Evolutionary conservation across 2,329 filamentous ascomycete species (phyloP).

Genomic region (Botrytis galanthina): DNA sequence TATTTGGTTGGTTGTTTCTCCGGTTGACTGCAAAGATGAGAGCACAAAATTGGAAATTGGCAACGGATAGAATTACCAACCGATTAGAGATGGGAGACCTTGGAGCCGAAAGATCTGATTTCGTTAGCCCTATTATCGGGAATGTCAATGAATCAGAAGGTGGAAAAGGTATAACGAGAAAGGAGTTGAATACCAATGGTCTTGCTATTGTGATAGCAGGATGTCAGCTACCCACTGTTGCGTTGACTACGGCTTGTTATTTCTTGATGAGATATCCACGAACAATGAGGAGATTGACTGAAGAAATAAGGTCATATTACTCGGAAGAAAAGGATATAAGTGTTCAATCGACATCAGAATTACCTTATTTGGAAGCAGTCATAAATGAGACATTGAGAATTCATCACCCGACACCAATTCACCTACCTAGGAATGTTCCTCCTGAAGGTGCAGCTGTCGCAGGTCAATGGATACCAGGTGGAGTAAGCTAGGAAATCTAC

Average conservation of each 20-base stretch:
- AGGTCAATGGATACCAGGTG: slow-evolving; percentile 20
- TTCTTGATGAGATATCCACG: slow-evolving; percentile 38
- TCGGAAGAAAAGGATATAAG: slow-evolving; percentile 42
- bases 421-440: slow-evolving; percentile 15
- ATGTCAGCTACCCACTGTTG: slow-evolving; percentile 22
- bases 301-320: slow-evolving; percentile 45
- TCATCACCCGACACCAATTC: slow-evolving; percentile 18
- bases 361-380: slow-evolving; percentile 17
- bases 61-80: slow-evolving; percentile 26
- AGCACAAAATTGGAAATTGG: slow-evolving; percentile 24
- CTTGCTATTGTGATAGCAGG: slow-evolving; percentile 23
- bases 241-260: slow-evolving; percentile 24
- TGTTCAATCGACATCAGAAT: slow-evolving; percentile 23
- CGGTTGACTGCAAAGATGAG: slow-evolving; percentile 17
- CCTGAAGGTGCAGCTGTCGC: slow-evolving; percentile 8
- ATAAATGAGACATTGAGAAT: slow-evolving; percentile 22
- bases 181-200: slow-evolving; percentile 21
- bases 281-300: slow-evolving; percentile 36
- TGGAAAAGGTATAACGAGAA: slow-evolving; percentile 19
- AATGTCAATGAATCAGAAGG: slow-evolving; percentile 26
- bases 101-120: slow-evolving; percentile 38
- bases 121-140: slow-evolving; percentile 35
- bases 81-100: slow-evolving; percentile 18
- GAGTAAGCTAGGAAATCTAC: not conserved
- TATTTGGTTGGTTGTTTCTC: slow-evolving; percentile 17